Percentiles rank a stretch among this genome's conserved stretches.
phyloP scores from a whole-genome alignment of 768 basidiomycete genomes.

The Crucibulum laeve region DNA sequence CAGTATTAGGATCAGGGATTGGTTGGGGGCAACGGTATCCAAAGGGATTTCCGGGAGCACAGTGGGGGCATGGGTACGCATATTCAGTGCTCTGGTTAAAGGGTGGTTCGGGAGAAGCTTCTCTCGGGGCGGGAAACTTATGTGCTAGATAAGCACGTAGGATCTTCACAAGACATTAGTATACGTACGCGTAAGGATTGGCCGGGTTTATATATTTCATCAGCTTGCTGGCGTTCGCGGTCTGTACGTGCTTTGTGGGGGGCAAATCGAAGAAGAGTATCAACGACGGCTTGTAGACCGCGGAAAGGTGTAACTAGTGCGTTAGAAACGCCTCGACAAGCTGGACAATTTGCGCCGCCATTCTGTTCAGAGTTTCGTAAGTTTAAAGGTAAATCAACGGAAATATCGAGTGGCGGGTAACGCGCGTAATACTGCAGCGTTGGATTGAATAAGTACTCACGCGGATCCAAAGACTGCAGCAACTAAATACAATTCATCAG shows the following conservation, averaged over 20 bases:
- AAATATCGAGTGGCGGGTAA: too few relatives aligned
- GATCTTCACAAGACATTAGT: background rate
- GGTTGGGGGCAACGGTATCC: constrained; percentile 84
- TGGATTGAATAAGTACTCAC: constrained; percentile 43
- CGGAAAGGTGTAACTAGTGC: constrained; percentile 69
- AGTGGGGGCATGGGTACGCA: constrained; percentile 80
- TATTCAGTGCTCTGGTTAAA: constrained; percentile 60
- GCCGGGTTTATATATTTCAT: constrained; percentile 70
- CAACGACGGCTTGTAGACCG: constrained; percentile 66
- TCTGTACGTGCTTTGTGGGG: constrained; percentile 66
- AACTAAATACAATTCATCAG: constrained; percentile 36
- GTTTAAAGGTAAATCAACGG: constrained; percentile 1
- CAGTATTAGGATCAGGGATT: constrained; percentile 63
- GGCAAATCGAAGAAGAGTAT: constrained; percentile 64
- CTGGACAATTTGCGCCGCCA: constrained; percentile 80
- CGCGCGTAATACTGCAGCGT: too few relatives aligned
- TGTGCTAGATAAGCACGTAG: background rate
- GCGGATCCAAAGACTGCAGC: constrained; percentile 78
- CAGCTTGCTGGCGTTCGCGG: constrained; percentile 75
- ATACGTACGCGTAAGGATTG: constrained; percentile 56
- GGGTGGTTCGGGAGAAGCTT: constrained; percentile 73
- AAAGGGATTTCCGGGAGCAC: constrained; percentile 60
- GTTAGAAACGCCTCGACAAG: constrained; percentile 71
- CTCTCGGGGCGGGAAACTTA: constrained; percentile 73
- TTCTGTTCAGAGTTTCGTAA: constrained; percentile 43